Conservation (phyloP, 148 eudicot species). For the Rhododendron ferrugineum region DNA sequence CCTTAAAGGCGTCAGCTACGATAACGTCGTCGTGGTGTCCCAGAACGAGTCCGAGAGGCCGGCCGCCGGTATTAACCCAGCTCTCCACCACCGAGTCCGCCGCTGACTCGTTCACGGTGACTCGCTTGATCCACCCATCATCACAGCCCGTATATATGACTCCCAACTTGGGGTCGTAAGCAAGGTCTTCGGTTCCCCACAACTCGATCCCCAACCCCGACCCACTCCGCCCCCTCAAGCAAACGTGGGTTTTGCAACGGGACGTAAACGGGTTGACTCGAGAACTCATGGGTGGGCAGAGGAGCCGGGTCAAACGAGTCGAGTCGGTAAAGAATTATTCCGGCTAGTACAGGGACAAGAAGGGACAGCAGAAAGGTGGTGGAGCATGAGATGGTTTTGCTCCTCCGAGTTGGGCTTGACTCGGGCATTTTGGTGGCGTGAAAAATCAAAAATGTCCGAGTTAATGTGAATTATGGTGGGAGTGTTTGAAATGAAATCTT, state of each 20-base stretch:
- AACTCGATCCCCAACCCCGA: slow-evolving; percentile 40
- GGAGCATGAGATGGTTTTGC: not conserved
- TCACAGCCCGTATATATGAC: slow-evolving; percentile 47
- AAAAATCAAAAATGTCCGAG: not conserved
- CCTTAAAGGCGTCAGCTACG: slow-evolving; percentile 62
- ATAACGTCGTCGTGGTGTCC: slow-evolving; percentile 47
- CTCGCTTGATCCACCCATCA: slow-evolving; percentile 77
- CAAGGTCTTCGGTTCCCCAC: slow-evolving; percentile 58
- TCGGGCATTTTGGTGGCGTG: not conserved
- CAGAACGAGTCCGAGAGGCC: slow-evolving; percentile 64
- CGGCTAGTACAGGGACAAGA: slow-evolving; percentile 21
- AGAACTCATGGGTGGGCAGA: slow-evolving; percentile 37
- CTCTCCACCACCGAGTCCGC: slow-evolving; percentile 42
- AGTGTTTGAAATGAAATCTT: not conserved
- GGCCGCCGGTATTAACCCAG: slow-evolving; percentile 69
- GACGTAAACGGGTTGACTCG: slow-evolving; percentile 8
- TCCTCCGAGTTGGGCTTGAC: not conserved
- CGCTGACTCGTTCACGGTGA: slow-evolving; percentile 22
- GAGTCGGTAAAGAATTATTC: slow-evolving; percentile 30
- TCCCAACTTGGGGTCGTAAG: slow-evolving; percentile 33
- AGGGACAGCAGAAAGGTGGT: slow-evolving; percentile 4
- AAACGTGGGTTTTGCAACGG: slow-evolving; percentile 26
- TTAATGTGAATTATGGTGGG: not conserved
- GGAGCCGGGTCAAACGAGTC: slow-evolving; percentile 54
- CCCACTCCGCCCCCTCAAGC: slow-evolving; percentile 36